A percentile compares a stretch with the other conserved stretches of the same genome.
phyloP scores from a whole-genome alignment of 2,329 filamentous ascomycete genomes.

The Microdochium paspali region DNA sequence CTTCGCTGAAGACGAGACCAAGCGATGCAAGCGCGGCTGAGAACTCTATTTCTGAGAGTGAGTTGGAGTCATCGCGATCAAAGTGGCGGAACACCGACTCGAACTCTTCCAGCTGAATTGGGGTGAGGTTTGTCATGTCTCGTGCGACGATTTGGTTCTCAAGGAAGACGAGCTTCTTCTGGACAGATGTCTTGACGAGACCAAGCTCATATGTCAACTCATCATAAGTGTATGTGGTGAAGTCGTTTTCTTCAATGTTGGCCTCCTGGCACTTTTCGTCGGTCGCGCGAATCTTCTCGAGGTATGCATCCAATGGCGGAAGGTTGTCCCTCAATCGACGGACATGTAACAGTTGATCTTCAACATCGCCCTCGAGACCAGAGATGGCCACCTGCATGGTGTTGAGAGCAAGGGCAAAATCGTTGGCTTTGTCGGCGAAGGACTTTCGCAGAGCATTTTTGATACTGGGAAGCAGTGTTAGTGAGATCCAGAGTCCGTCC shows the following conservation, averaged over 20 bases:
- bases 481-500: conserved; percentile 2
- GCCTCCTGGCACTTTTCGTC: conserved; percentile 89
- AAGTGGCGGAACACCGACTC: conserved; percentile 98
- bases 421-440: conserved; percentile 97
- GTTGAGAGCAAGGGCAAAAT: conserved; percentile 91
- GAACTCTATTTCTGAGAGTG: conserved; percentile 87
- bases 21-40: conserved; percentile 91
- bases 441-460: conserved; percentile 88
- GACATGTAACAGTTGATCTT: conserved; percentile 87
- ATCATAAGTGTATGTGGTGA: conserved; percentile 98
- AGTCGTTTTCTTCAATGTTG: conserved; percentile 99
- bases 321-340: conserved; percentile 77
- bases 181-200: conserved; percentile 82
- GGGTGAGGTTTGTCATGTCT: conserved; percentile 97
- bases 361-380: conserved; percentile 92
- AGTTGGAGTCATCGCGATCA: conserved; percentile 86
- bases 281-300: conserved; percentile 76
- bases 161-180: conserved; percentile 92
- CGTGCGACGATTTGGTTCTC: conserved; percentile 98
- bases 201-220: conserved; percentile 90
- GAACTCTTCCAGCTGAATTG: conserved; percentile 96
- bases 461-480: conserved; percentile 48
- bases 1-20: conserved; percentile 90
- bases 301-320: conserved; percentile 80
- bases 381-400: conserved; percentile 92